Base-by-base conservation (phyloP, 352 stramenopile genomes). In the Globisporangium paroecandrum region DNA sequence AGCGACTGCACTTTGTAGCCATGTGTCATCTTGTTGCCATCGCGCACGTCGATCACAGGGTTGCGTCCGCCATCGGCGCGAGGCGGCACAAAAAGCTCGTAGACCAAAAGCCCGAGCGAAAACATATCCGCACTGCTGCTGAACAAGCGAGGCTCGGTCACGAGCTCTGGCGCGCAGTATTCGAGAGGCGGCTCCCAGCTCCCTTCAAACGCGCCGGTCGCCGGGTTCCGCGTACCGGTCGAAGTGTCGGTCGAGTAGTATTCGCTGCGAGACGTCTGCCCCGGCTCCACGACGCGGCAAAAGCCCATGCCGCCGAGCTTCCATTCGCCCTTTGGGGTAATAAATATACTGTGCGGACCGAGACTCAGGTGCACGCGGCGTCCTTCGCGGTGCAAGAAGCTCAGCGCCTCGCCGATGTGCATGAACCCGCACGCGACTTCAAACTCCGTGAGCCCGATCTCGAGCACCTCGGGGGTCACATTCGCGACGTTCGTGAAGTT, bases 261-360 rank as follows among this genome's bases (percentile, higher is more conserved):
- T 71, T 95, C 87, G 68, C 84, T 93, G 61, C 87, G 78, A 13
- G 85, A 93, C n/a, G 71, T 90, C 65, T 94, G 80, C 2, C 88
- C 88, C 0, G 86, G 88, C 64, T 96, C 88, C 5, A 96, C 83
- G 55, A 94, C 80, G 49, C 87, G 79, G 51, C 87, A 94, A 64
- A 97, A 97, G 69, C 90, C 89, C 82, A 97, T 94, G 12, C 91
- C 90, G 25, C 89, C 90, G 20, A 98, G 79, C 69, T 98, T 97
- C 89, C 89, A 98, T 69, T 96, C 85, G 62, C 91, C 91, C 70
- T 94, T 97, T 47, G 90, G 85, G 53, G 91, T 96, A 32, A 98
- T 90, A 72, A 98, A 97, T 66, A 97, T 89, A 54, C 89, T 97
- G 60, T 95, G 79, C 29, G 91, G 90, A 5, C 85, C 79, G 1